Evolutionary conservation across 805 yeast genomes (phyloP), one percentile per base, ranked within the genome.

Genomic region (Candida silvicultrix): DNA sequence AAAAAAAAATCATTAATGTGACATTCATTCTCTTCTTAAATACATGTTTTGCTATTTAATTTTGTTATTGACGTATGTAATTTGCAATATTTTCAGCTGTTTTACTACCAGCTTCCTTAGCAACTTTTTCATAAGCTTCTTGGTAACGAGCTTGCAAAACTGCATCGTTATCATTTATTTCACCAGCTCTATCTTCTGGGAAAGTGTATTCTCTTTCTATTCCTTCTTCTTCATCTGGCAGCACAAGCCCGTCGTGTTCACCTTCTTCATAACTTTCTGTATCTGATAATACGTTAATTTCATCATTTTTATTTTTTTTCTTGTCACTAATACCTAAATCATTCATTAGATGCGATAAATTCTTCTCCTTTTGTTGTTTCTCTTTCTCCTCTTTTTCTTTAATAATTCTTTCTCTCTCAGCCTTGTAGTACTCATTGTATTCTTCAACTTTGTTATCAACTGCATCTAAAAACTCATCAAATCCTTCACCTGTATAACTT

Each of bases 401-500:
- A 43, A 85, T 60, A 15, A 92, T 80, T 57, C 85, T 72, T 48
- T 92, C 97, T 60, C 97, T 78, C 68, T 94, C 98, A 9, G 82
- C 81, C 58, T 80, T 80, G 64, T 94, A 94, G 57, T 73, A 90
- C 49, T 81, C 80, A 48, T 89, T 80, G 64, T 84, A 94, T 65
- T 94, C 99, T 35, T 82, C 87, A 41, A 83, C 89, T 66, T 94
- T 94, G 48, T 77, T 75, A 57, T 88, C 95, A 5, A 94, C 94
- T 1, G 88, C 85, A n/a, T 69, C 71, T 58, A 92, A 63, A 59
- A 94, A 92, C 20, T 89, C 96, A 60, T 89, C 96, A 61, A 94
- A 87, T 0, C 99, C 99, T 3, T 75, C 84, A 16, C 99, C 99
- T 0, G 98, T 90, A 59, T 80, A 85, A 40, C 97, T 81, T 39